Percentiles rank a stretch among this genome's conserved stretches.
Conservation (phyloP, 768 basidiomycete species). For the Rubroboletus satanas region DNA sequence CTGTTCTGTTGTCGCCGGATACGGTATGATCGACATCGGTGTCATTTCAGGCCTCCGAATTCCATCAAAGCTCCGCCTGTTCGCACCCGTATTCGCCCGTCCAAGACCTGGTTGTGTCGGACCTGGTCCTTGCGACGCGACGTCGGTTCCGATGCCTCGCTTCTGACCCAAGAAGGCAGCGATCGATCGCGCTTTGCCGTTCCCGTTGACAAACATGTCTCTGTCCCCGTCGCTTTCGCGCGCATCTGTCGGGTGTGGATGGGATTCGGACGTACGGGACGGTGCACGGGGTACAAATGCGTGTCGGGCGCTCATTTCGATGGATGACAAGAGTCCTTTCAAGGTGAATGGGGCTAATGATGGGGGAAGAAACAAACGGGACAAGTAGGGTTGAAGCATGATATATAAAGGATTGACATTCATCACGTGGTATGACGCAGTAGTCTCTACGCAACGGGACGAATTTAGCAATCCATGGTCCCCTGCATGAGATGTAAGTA, state of each 20-base stretch:
- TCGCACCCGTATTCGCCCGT: not conserved
- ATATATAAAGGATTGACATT: slow-evolving; percentile 2
- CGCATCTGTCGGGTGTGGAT: not conserved
- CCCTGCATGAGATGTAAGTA: not conserved
- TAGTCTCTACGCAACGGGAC: not conserved
- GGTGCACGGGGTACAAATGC: slow-evolving; percentile 22
- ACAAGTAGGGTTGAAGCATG: not conserved
- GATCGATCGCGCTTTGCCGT: slow-evolving; percentile 20
- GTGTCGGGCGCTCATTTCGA: slow-evolving; percentile 26
- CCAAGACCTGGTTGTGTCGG: slow-evolving; percentile 2
- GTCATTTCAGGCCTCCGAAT: slow-evolving; percentile 18
- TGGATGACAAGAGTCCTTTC: not conserved
- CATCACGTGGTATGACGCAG: slow-evolving; percentile 13
- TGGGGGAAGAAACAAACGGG: not conserved
- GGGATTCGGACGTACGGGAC: slow-evolving; percentile 13
- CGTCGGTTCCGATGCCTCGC: slow-evolving; percentile 2
- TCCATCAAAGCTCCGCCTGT: slow-evolving; percentile 24
- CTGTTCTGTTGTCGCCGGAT: slow-evolving; percentile 10
- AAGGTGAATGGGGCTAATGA: not conserved
- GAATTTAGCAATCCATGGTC: not conserved
- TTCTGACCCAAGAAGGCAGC: slow-evolving; percentile 22
- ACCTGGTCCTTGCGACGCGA: not conserved
- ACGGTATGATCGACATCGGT: slow-evolving; percentile 25
- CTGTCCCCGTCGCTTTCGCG: slow-evolving; percentile 5
- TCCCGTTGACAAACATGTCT: slow-evolving; percentile 1